Evolutionary conservation across 2,329 filamentous ascomycete species (phyloP), one percentile per base, ranked within the genome.

Genomic region (Nannizzia gypsea): DNA sequence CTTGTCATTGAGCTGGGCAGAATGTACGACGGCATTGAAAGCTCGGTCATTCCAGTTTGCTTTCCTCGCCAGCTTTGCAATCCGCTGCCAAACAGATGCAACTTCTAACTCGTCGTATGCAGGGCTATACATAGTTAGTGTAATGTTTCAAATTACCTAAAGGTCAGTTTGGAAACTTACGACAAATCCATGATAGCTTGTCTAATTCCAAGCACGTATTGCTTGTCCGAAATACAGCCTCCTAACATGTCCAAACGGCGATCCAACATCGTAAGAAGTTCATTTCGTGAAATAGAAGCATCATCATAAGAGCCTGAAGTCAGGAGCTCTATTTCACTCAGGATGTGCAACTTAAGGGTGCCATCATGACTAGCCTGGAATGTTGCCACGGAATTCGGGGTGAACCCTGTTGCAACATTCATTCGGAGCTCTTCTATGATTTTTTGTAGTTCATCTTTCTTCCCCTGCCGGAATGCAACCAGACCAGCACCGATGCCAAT

Each of bases 1-100:
- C 61, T 88, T 85, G 65, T 96, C 90, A 20, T 89, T 89, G 9
- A 96, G 81, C 62, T 87, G 83, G 22, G 88, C 87, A 9, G 95
- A 93, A 73, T 93, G 90, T 1, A 97, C 80, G 24, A 97, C 90
- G 13, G 92, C 90, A 70, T 95, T 93, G 76, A 96, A 96, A 0
- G 93, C 95, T 66, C 92, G 90, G 59, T 90, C 86, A 59, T 86
- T 86, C 15, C 88, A 87, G 63, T 88, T 88, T 6, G 87, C 83
- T 74, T 97, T 96, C 61, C 93, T 83, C 17, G 92, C 90, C 31
- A 99, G 80, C 63, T 87, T 84, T 46, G 92, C 90, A 66, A 87
- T 95, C 1, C 85, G 84, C 1, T 97, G 77, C 92, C 92, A 99
- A 8, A 89, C 79, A 0, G 86, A 83, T 2, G 91, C 92, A 64